Conservation (phyloP, 257 asterid species). For the Coffea eugenioides region DNA sequence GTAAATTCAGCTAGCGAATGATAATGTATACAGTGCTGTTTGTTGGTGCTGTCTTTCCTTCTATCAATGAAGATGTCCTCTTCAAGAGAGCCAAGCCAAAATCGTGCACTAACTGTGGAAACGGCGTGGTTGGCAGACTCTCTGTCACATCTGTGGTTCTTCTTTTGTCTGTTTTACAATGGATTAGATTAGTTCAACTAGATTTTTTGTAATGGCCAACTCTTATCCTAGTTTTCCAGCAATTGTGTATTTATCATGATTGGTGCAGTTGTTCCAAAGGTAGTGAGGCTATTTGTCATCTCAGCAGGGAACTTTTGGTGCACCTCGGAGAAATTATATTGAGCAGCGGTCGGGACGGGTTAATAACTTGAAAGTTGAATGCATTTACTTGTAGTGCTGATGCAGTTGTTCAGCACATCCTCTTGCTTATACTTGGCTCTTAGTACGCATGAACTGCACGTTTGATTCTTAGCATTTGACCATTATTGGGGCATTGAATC, state of each 20-base stretch:
- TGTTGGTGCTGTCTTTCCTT: neutral
- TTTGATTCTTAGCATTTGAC: neutral
- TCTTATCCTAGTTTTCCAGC: neutral
- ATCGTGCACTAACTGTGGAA: neutral
- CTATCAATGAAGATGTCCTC: neutral
- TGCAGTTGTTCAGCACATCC: neutral
- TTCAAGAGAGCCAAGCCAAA: neutral
- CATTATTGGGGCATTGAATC: neutral
- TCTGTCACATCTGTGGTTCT: neutral
- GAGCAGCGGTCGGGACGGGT: neutral
- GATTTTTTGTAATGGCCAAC: neutral
- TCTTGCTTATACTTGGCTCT: neutral
- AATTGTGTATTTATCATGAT: neutral
- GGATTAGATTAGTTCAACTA: neutral
- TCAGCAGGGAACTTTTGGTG: neutral
- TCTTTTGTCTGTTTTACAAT: neutral
- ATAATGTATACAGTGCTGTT: neutral
- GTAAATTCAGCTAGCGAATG: conserved; percentile 69
- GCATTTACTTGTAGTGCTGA: neutral
- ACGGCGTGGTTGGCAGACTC: neutral
- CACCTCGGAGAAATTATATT: neutral
- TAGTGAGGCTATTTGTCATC: neutral
- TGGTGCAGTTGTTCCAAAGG: neutral
- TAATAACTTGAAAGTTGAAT: neutral
- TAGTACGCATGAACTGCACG: neutral